A percentile compares a stretch with the other conserved stretches of the same genome.
Conservation (phyloP, 169 alveolate genomes). For the Plasmodium vivax region DNA sequence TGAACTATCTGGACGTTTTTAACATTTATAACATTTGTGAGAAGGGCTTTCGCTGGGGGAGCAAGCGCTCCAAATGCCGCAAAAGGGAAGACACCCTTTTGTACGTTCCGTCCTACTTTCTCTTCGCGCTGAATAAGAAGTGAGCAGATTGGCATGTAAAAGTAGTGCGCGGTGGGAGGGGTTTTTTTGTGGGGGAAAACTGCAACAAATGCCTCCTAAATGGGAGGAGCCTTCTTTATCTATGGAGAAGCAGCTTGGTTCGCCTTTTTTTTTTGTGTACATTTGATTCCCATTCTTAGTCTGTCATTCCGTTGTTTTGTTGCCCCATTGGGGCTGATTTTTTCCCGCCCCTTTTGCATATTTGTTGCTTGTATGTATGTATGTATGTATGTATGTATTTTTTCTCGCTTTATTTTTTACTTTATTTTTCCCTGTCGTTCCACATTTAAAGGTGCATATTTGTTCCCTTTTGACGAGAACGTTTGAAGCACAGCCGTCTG, state of each 20-base stretch:
- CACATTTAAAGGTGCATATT: neutral
- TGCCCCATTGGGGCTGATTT: neutral
- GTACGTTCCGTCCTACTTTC: slow-evolving; percentile 66
- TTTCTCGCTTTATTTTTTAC: neutral
- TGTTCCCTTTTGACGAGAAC: neutral
- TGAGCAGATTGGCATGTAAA: neutral
- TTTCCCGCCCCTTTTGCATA: neutral
- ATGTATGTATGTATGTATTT: neutral
- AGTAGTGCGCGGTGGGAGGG: neutral
- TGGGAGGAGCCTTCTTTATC: neutral
- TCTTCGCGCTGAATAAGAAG: slow-evolving; percentile 22
- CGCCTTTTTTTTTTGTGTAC: neutral
- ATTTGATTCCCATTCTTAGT: neutral
- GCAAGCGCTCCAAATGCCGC: neutral
- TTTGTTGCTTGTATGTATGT: neutral
- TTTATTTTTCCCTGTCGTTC: neutral
- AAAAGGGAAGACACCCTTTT: slow-evolving; percentile 1
- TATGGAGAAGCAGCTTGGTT: neutral
- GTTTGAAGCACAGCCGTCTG: neutral
- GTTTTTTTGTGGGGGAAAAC: neutral
- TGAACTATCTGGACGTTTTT: slow-evolving; percentile 39
- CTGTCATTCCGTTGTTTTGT: neutral
- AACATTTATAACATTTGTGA: slow-evolving; percentile 70
- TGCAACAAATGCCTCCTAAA: neutral
- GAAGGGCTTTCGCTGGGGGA: neutral